Conservation (phyloP, 1,284 basidiomycete genomes). For the Schizophyllum amplum region DNA sequence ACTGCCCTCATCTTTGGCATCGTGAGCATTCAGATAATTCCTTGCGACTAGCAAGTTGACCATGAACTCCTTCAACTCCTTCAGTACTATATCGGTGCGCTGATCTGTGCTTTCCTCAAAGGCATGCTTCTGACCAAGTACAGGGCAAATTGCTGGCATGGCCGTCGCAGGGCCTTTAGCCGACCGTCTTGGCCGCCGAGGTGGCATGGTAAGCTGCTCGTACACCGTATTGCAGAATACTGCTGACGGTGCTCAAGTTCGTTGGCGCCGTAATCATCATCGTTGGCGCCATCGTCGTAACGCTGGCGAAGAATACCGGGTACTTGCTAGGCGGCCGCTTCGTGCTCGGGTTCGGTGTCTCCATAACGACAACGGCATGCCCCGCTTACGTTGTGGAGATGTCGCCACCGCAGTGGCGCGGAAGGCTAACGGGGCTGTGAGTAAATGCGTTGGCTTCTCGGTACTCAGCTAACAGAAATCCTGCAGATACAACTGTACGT, state of each 20-base stretch:
- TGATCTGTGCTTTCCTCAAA: background rate
- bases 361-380: background rate
- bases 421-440: conserved; percentile 45
- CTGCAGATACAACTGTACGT: conserved; percentile 30
- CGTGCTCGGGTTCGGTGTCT: conserved; percentile 28
- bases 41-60: conserved; percentile 30
- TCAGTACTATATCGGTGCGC: conserved; percentile 25
- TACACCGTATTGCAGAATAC: background rate
- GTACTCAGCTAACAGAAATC: too few species aligned
- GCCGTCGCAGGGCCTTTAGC: conserved; percentile 31
- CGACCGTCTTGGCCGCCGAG: conserved; percentile 41
- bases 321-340: conserved; percentile 41
- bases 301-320: conserved; percentile 29
- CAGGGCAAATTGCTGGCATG: conserved; percentile 30
- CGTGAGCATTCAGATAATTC: conserved; percentile 15
- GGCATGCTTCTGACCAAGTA: background rate
- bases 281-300: conserved; percentile 34
- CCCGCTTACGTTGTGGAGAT: conserved; percentile 39
- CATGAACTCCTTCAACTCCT: conserved; percentile 8
- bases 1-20: conserved; percentile 35
- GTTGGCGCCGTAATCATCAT: conserved; percentile 37
- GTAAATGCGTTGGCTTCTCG: conserved; percentile 10
- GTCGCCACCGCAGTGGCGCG: conserved; percentile 54
- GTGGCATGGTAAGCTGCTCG: conserved; percentile 34
- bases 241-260: conserved; percentile 21